phyloP scores from a whole-genome alignment of 495 filamentous ascomycete genomes.

The Astrothelium macrocarpum region DNA sequence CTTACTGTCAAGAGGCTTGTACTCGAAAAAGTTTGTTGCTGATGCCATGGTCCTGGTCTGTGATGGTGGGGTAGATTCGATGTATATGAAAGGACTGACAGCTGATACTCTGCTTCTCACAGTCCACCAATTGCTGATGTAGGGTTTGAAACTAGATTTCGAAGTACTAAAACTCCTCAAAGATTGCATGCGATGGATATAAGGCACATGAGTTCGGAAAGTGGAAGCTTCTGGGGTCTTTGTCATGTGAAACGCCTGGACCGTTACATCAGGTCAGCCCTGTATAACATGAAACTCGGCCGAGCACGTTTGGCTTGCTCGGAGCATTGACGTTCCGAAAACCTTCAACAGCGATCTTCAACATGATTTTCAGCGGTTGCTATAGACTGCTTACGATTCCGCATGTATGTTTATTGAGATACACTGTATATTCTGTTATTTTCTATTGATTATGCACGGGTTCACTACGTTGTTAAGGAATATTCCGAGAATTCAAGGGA shows the following conservation, averaged over 20 bases:
- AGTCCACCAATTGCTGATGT: background rate
- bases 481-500: background rate
- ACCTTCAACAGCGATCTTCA: background rate
- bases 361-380: background rate
- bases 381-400: background rate
- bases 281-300: background rate
- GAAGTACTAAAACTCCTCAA: background rate
- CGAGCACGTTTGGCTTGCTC: background rate
- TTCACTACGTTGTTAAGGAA: too few relatives aligned
- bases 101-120: background rate
- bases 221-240: background rate
- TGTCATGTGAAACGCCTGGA: constrained; percentile 6
- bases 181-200: background rate
- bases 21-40: constrained; percentile 83
- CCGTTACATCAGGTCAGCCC: background rate
- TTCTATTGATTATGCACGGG: background rate
- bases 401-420: too few relatives aligned
- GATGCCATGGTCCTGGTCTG: constrained; percentile 59
- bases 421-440: background rate
- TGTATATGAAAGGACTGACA: background rate
- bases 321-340: background rate
- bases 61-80: background rate
- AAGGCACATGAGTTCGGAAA: background rate
- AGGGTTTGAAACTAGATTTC: background rate
- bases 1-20: constrained; percentile 55